Percentiles rank a stretch among this genome's conserved stretches.
phyloP scores from a whole-genome alignment of 176 grass and related monocot genomes.

The Urochloa ruziziensis region DNA sequence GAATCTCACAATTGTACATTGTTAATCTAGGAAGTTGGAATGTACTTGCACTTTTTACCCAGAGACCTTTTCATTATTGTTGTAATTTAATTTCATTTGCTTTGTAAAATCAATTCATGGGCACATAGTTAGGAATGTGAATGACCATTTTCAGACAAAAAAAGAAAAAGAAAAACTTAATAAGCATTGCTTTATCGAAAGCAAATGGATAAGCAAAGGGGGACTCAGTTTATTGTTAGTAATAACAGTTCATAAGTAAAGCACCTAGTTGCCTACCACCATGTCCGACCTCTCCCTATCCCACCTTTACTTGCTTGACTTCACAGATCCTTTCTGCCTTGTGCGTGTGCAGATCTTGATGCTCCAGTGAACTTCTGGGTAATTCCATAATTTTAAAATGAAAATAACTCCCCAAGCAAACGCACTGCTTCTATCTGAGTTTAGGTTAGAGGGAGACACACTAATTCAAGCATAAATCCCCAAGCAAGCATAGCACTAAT shows the following conservation, averaged over 20 bases:
- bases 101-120: not conserved
- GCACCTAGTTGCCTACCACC: not conserved
- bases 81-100: slow-evolving; percentile 12
- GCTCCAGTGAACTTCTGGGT: not conserved
- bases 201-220: not conserved
- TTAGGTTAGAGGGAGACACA: no score
- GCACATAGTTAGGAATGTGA: not conserved
- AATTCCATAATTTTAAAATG: not conserved
- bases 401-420: not conserved
- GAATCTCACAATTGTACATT: slow-evolving; percentile 5
- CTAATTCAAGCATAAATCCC: no score
- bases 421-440: no score
- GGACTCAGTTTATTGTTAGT: not conserved
- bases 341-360: not conserved
- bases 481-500: not conserved
- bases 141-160: not conserved
- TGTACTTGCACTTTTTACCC: not conserved
- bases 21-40: not conserved
- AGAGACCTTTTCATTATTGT: not conserved
- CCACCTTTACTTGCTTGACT: no score
- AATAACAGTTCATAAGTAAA: not conserved
- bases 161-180: not conserved
- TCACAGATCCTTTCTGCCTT: not conserved
- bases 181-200: not conserved
- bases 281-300: not conserved